A percentile compares a stretch with the other conserved stretches of the same genome.
phyloP scores from a whole-genome alignment of 345 rosid species.

The Hibiscus mutabilis region DNA sequence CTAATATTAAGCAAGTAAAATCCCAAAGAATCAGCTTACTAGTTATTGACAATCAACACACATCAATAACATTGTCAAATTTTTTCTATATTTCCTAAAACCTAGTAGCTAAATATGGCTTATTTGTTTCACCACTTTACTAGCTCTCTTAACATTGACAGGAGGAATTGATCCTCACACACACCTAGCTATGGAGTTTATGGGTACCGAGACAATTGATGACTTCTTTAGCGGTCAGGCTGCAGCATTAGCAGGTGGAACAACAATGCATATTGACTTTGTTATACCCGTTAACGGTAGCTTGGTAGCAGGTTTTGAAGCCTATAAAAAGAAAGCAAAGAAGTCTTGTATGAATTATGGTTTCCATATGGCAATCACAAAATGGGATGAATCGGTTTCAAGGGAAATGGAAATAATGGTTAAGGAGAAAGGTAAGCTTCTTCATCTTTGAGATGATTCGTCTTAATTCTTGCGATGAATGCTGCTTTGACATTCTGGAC shows the following conservation, averaged over 20 bases:
- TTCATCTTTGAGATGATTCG: neutral
- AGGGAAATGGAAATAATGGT: conserved; percentile 87
- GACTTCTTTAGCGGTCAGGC: conserved; percentile 96
- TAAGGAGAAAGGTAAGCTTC: conserved; percentile 68
- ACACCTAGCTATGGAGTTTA: conserved; percentile 77
- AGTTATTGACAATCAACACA: neutral
- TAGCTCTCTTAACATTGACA: neutral
- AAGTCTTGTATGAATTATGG: conserved; percentile 92
- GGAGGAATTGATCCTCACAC: conserved; percentile 91
- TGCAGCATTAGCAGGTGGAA: conserved; percentile 98
- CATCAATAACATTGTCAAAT: neutral
- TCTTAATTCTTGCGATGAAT: neutral
- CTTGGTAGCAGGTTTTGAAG: conserved; percentile 63
- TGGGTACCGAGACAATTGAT: conserved; percentile 73
- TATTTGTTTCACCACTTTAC: neutral
- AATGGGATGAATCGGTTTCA: conserved; percentile 79
- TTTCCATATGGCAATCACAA: conserved; percentile 92
- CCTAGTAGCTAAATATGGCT: neutral
- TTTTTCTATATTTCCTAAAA: neutral
- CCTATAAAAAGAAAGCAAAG: conserved; percentile 63
- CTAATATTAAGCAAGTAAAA: no score
- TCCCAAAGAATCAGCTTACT: no score
- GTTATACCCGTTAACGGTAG: conserved; percentile 78
- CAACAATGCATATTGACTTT: conserved; percentile 93
- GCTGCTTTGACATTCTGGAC: neutral